phyloP scores from a whole-genome alignment of 2,329 filamentous ascomycete genomes.

The Stromatinia cepivora region DNA sequence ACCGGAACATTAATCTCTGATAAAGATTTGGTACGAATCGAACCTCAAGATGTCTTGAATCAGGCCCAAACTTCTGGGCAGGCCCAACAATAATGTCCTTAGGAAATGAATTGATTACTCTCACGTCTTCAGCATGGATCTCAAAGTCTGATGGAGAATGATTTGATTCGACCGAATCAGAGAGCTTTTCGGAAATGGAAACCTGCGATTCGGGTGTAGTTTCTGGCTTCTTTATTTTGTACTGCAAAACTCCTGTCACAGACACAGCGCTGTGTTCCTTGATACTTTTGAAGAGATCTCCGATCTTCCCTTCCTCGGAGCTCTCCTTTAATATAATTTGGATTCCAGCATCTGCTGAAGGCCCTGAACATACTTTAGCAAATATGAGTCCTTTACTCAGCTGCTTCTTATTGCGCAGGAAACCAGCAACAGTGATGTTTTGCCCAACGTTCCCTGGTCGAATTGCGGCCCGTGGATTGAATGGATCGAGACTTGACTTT shows the following conservation, averaged over 20 bases:
- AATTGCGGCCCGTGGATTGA: constrained; percentile 16
- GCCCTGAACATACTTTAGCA: constrained; percentile 48
- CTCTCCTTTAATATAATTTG: constrained; percentile 26
- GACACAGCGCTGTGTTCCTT: constrained; percentile 22
- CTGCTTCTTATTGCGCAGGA: constrained; percentile 67
- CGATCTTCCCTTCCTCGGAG: constrained; percentile 6
- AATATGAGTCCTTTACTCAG: constrained; percentile 72
- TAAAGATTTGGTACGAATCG: constrained; percentile 69
- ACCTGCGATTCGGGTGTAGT: not conserved
- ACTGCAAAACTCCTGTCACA: constrained; percentile 18
- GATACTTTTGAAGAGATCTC: constrained; percentile 22
- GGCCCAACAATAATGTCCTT: constrained; percentile 74
- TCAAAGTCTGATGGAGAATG: constrained; percentile 47
- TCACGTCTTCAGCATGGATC: constrained; percentile 61
- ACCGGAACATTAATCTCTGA: constrained; percentile 69
- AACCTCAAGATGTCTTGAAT: constrained; percentile 80
- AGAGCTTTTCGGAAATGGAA: not conserved
- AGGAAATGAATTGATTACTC: constrained; percentile 71
- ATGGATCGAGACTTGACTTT: constrained; percentile 25
- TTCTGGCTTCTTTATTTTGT: constrained; percentile 15
- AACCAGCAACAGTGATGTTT: constrained; percentile 64
- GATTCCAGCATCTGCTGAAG: constrained; percentile 44
- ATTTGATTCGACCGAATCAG: not conserved
- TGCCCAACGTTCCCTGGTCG: constrained; percentile 37
- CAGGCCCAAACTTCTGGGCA: constrained; percentile 68